Percentiles rank a stretch among this genome's conserved stretches.
phyloP scores from a whole-genome alignment of 176 grass and related monocot species.

The Tillandsia leiboldiana region DNA sequence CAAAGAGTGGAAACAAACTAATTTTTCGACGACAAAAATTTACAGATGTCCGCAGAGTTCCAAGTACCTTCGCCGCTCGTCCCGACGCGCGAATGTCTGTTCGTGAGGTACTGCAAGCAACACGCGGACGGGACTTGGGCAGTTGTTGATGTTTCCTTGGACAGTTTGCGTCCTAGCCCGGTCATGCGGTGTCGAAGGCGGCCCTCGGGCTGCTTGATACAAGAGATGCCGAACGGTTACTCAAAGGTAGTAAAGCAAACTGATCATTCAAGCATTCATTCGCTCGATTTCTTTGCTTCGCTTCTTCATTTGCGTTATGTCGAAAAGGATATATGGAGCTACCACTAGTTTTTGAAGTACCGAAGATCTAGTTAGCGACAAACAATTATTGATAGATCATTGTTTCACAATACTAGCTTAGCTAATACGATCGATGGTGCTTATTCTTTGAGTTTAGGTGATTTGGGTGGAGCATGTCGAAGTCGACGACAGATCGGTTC shows the following conservation, averaged over 20 bases:
- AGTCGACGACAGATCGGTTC: constrained; percentile 46
- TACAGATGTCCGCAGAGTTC: constrained; percentile 85
- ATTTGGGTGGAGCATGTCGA: constrained; percentile 93
- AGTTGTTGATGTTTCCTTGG: constrained; percentile 74
- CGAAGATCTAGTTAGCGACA: not conserved
- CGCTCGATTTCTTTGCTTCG: not conserved
- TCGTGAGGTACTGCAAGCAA: constrained; percentile 91
- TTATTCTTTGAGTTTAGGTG: constrained; percentile 18
- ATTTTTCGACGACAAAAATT: not conserved
- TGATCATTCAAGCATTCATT: not conserved
- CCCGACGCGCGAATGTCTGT: constrained; percentile 60
- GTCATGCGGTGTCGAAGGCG: constrained; percentile 24
- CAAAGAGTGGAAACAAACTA: constrained; percentile 5
- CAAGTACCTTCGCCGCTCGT: constrained; percentile 72
- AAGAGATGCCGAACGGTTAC: constrained; percentile 74
- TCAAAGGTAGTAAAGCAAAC: constrained; percentile 33
- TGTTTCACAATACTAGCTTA: not conserved
- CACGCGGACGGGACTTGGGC: constrained; percentile 59
- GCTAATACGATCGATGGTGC: not conserved
- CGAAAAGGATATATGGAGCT: not conserved
- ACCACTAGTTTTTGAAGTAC: not conserved
- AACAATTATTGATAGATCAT: constrained; percentile 3
- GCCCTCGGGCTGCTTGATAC: constrained; percentile 75
- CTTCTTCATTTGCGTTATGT: not conserved
- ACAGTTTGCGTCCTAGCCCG: constrained; percentile 27